Evolutionary conservation across 768 basidiomycete species (phyloP).

Genomic region (Boletus subparvulus): DNA sequence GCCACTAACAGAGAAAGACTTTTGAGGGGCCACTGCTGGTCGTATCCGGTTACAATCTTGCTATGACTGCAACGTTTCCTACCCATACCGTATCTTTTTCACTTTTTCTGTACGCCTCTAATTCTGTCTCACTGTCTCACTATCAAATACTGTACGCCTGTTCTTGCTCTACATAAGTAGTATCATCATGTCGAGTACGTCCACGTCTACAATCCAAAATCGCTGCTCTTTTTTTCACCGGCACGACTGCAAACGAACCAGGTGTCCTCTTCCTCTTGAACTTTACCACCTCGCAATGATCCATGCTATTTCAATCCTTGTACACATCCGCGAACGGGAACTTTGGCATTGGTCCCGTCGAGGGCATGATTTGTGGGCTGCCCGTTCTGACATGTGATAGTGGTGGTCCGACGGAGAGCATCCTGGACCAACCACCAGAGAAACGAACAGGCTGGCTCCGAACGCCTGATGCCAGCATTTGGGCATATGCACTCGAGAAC

Average conservation of each 20-base stretch:
- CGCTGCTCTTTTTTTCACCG: constrained; percentile 42
- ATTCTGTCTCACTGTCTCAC: too few species aligned
- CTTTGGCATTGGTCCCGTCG: constrained; percentile 95
- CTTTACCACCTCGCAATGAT: constrained; percentile 82
- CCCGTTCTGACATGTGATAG: constrained; percentile 86
- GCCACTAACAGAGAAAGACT: too few species aligned
- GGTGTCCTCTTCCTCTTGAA: constrained; percentile 87
- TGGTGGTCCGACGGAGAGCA: constrained; percentile 89
- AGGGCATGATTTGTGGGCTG: constrained; percentile 89
- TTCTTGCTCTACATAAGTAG: too few species aligned
- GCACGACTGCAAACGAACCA: constrained; percentile 38
- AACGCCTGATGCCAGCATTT: constrained; percentile 55
- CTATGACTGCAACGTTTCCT: too few species aligned
- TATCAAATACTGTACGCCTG: too few species aligned
- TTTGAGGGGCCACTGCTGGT: too few species aligned
- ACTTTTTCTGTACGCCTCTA: too few species aligned
- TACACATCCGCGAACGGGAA: constrained; percentile 97
- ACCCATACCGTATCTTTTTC: too few species aligned
- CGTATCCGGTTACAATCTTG: too few species aligned
- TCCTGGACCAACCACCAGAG: constrained; percentile 44
- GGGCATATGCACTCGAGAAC: constrained; percentile 67
- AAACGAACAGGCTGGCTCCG: constrained; percentile 78
- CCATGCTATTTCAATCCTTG: constrained; percentile 72
- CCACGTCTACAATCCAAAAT: constrained; percentile 38
- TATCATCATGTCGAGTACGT: too few species aligned